phyloP scores from a whole-genome alignment of 2,329 filamentous ascomycete species.

The Pleurostoma richardsiae region DNA sequence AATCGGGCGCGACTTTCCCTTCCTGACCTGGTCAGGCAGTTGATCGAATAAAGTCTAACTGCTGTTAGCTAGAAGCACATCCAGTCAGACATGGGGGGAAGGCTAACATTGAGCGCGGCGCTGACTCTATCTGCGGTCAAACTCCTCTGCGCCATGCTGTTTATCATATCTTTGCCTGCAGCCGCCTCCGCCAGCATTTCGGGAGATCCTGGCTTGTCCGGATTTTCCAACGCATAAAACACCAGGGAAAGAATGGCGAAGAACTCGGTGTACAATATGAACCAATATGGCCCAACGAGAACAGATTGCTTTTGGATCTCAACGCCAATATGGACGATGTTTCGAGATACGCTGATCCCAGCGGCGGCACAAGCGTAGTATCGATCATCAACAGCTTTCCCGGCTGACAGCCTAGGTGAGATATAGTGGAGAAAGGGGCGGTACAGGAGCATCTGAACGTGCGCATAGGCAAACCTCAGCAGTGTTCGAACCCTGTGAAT shows the following conservation, averaged over 20 bases:
- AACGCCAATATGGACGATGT: constrained; percentile 75
- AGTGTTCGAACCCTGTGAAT: constrained; percentile 62
- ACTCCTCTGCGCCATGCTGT: constrained; percentile 74
- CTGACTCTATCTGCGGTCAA: constrained; percentile 87
- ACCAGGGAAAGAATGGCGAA: constrained; percentile 75
- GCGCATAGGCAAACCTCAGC: constrained; percentile 73
- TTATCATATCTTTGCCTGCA: constrained; percentile 78
- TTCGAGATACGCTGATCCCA: constrained; percentile 57
- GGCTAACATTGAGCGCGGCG: constrained; percentile 64
- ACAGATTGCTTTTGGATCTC: constrained; percentile 72
- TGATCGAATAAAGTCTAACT: constrained; percentile 74
- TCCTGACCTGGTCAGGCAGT: constrained; percentile 68
- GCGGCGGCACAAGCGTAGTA: constrained; percentile 69
- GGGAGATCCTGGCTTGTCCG: constrained; percentile 65
- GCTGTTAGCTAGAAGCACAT: no score
- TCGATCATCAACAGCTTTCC: constrained; percentile 62
- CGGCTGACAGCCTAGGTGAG: constrained; percentile 55
- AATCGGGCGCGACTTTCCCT: constrained; percentile 28
- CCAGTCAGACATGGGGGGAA: no score
- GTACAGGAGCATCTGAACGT: constrained; percentile 79
- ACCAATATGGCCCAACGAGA: constrained; percentile 81
- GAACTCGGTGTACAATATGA: constrained; percentile 79
- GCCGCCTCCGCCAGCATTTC: constrained; percentile 83
- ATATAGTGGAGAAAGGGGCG: constrained; percentile 81
- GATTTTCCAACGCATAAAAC: constrained; percentile 77